These are phyloP conservation scores for Albophoma yamanashiensis DNA, from an alignment of 2,329 filamentous ascomycete species.

Conservation along the genomic window DNA sequence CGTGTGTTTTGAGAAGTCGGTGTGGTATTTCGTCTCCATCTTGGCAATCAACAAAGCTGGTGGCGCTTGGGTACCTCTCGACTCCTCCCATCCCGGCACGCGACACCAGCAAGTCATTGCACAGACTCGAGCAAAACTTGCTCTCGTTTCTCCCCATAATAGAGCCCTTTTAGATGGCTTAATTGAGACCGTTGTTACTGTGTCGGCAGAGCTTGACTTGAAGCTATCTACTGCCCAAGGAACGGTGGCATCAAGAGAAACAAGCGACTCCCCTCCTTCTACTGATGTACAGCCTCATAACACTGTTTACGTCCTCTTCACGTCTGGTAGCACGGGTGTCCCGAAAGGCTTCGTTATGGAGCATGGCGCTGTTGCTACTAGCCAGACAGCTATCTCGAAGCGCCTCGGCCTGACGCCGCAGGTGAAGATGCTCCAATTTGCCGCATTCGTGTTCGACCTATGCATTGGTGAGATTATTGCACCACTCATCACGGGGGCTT, in stretches of 20 bases:
- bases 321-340: conserved; percentile 7
- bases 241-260: not conserved
- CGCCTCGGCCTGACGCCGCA: not conserved
- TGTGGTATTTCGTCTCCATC: conserved; percentile 20
- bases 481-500: conserved; percentile 3
- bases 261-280: not conserved
- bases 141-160: not conserved
- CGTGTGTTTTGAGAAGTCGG: conserved; percentile 26
- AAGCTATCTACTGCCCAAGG: not conserved
- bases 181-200: not conserved
- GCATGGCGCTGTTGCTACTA: conserved; percentile 4
- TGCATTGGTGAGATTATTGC: conserved; percentile 2
- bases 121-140: conserved; percentile 2
- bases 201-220: not conserved
- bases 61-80: conserved; percentile 18
- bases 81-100: conserved; percentile 23
- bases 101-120: conserved; percentile 6
- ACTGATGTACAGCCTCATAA: not conserved
- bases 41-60: conserved; percentile 25
- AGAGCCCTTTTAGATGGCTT: not conserved
- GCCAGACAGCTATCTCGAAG: not conserved
- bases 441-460: conserved; percentile 6
- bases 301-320: conserved; percentile 7
- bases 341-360: conserved; percentile 10
- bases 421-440: conserved; percentile 4